Evolutionary conservation across 2,329 filamentous ascomycete genomes (phyloP).

Genomic region (Curvularia lunata): DNA sequence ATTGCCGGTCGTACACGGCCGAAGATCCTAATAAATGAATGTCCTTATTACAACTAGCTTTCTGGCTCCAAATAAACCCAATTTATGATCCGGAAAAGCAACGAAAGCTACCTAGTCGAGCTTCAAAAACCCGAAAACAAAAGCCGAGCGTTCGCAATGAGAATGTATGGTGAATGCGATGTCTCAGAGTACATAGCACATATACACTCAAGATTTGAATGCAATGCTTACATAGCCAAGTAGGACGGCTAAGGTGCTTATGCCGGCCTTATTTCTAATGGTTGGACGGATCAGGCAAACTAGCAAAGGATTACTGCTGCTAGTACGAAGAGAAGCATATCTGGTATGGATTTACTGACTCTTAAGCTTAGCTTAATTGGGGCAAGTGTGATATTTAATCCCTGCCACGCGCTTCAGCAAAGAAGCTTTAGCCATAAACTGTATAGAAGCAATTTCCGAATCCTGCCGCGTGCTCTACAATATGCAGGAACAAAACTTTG

Average conservation of each 20-base stretch:
- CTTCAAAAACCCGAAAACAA: neutral
- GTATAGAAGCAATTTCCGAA: neutral
- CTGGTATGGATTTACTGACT: neutral
- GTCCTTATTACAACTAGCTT: neutral
- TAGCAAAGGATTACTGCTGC: neutral
- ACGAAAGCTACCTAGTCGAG: neutral
- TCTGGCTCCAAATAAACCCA: neutral
- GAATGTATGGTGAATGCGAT: neutral
- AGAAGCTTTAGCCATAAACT: neutral
- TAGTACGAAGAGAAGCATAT: neutral
- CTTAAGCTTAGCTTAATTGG: neutral
- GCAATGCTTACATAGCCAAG: too few species aligned
- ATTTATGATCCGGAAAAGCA: neutral
- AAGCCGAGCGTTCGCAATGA: neutral
- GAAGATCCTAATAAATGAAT: neutral
- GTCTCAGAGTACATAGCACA: neutral
- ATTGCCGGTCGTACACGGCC: neutral
- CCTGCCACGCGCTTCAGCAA: neutral
- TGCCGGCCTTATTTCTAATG: neutral
- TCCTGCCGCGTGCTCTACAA: neutral
- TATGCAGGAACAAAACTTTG: neutral
- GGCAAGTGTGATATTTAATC: neutral
- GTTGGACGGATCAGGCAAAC: neutral
- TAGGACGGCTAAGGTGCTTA: neutral
- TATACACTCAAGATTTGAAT: neutral